Evolutionary conservation across 345 rosid species (phyloP), one percentile per base, ranked within the genome.

Genomic region (Dipteronia dyeriana): DNA sequence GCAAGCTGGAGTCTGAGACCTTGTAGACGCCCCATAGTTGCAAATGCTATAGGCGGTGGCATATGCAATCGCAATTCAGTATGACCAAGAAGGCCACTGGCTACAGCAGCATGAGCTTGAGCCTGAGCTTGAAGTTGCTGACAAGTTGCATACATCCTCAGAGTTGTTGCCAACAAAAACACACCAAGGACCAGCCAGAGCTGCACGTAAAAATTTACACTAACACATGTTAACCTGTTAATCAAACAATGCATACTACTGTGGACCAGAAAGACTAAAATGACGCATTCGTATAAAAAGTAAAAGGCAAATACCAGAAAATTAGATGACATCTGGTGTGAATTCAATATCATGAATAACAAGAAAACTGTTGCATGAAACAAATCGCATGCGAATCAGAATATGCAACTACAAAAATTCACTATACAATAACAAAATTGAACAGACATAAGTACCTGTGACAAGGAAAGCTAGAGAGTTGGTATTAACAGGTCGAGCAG

Each of bases 91-190:
- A 96, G 88, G 74, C 95, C 97, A 87, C 89, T 91, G 9, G 91
- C 95, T 60, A 94, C 95, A 0, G 92, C 97, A 45, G 95, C 94
- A 84, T 94, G 97, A 75, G 97, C 94, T 73, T 90, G 93, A 29
- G 98, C 98, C 82, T 96, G 98, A 81, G 94, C 97, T 81, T 92
- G 99, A 74, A 96, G 93, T 74, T 90, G 94, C 71, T 96, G 98
- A 79, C 97, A 94, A 79, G 97, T 92, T 4, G 97, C 97, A 76
- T 91, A 92, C 98, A 96, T 94, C 85, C 98, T 85, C 60, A 94
- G 89, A 38, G 91, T 85, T 47, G 99, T 94, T 23, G 97, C 98
- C 90, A 92, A 87, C 83, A 94, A 78, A 86, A 96, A 96, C 70
- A 96, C 91, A 63, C 90, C 94, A 69, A 96, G 92, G 59, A 96